Evolutionary conservation across 1,139 yeast genomes (phyloP).

Genomic region (Yamadazyma buinensis): DNA sequence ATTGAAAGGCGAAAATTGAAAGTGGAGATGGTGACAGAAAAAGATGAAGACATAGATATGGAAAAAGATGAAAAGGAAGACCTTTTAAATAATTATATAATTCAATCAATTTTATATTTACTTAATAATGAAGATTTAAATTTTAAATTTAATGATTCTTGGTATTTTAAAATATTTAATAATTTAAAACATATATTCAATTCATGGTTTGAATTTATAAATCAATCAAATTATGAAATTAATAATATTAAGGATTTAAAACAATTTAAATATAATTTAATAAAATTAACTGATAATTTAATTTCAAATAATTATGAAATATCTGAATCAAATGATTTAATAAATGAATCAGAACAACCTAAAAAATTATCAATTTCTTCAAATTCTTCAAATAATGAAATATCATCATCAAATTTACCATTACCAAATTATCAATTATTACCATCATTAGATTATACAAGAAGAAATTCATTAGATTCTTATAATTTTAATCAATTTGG

Average conservation of each 20-base stretch:
- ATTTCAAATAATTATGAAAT: too few species aligned
- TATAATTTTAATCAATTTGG: too few species aligned
- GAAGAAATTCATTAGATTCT: too few species aligned
- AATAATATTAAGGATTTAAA: constrained; percentile 1
- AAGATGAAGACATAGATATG: constrained; percentile 13
- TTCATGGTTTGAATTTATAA: constrained; percentile 21
- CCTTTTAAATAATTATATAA: constrained; percentile 24
- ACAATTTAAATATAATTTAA: constrained; percentile 9
- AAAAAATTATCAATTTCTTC: constrained; percentile 3
- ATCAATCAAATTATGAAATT: not conserved
- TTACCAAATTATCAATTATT: constrained; percentile 3
- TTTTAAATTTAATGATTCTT: constrained; percentile 9
- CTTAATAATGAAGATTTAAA: constrained; percentile 16
- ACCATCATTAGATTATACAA: not conserved
- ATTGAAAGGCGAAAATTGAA: too few species aligned
- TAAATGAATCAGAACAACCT: not conserved
- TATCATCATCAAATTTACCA: not conserved
- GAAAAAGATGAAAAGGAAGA: constrained; percentile 1
- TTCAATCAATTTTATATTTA: constrained; percentile 26
- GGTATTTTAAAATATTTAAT: constrained; percentile 13
- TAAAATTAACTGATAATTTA: constrained; percentile 8
- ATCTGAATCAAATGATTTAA: constrained; percentile 5
- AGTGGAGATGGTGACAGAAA: too few species aligned
- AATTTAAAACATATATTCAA: constrained; percentile 18
- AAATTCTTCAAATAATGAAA: constrained; percentile 1